Conservation (phyloP, 208 protist genomes). For the Plasmodiophora brassicae region DNA sequence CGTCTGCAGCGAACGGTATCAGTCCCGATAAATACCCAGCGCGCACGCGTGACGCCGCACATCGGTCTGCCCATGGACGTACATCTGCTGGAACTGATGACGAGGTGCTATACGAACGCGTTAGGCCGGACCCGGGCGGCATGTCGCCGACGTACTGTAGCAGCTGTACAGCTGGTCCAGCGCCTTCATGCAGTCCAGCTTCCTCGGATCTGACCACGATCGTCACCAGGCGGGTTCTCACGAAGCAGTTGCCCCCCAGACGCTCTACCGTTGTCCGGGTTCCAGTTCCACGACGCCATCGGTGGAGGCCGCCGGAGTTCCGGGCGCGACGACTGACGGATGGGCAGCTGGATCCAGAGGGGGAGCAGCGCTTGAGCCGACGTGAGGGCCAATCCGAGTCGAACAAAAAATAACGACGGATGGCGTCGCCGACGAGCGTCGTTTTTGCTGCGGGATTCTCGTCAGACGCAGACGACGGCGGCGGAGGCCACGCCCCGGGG, state of each 20-base stretch:
- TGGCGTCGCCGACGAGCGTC: background rate
- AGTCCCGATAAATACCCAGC: no score
- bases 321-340: background rate
- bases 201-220: no score
- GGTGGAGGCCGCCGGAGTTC: background rate
- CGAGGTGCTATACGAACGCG: background rate
- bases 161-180: conserved; percentile 25
- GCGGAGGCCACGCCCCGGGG: background rate
- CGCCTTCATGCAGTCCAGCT: background rate
- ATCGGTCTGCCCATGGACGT: background rate
- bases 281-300: conserved; percentile 19
- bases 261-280: no score
- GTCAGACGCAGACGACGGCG: background rate
- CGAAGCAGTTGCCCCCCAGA: no score
- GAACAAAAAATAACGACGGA: no score
- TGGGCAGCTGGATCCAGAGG: background rate
- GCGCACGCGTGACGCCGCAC: no score
- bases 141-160: background rate
- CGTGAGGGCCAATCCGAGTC: no score
- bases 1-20: no score
- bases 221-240: no score
- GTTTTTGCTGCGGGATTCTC: background rate
- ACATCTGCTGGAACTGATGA: background rate
- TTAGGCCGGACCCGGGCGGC: background rate
- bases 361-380: background rate